Conservation (phyloP, 768 basidiomycete species). For the Pulveroboletus sp. region DNA sequence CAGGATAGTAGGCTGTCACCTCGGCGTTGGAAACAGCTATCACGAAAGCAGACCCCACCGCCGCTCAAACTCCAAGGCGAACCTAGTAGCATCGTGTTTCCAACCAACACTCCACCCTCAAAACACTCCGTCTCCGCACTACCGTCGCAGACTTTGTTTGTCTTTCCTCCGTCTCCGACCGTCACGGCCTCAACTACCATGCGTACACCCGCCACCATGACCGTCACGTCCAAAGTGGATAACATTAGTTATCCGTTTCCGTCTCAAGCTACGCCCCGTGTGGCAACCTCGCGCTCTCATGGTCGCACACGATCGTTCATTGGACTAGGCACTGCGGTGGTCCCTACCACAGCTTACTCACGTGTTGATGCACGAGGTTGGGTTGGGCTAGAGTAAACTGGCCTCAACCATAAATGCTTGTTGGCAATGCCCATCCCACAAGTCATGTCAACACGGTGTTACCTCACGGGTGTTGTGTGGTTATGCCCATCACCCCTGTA, state of each 20-base stretch:
- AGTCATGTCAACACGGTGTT: conserved; percentile 7
- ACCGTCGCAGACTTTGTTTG: conserved; percentile 80
- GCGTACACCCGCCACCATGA: conserved; percentile 76
- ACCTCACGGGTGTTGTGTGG: conserved; percentile 8
- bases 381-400: conserved; percentile 47
- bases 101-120: conserved; percentile 16
- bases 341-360: conserved; percentile 78
- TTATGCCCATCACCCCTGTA: conserved; percentile 15
- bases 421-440: conserved; percentile 6
- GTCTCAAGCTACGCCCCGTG: conserved; percentile 58
- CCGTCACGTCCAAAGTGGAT: conserved; percentile 59
- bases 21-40: conserved; percentile 44
- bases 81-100: conserved; percentile 25
- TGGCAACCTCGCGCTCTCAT: conserved; percentile 60
- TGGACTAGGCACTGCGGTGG: conserved; percentile 59
- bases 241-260: conserved; percentile 49
- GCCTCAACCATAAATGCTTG: conserved; percentile 5
- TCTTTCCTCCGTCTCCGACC: conserved; percentile 77
- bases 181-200: conserved; percentile 43
- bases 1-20: conserved; percentile 28
- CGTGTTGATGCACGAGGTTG: conserved; percentile 83
- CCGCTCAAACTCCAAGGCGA: conserved; percentile 47
- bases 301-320: conserved; percentile 74
- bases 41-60: conserved; percentile 51
- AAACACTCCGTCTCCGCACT: conserved; percentile 35